These are phyloP conservation scores for Stemphylium lycopersici DNA, from an alignment of 2,329 filamentous ascomycete genomes.

Conservation along the genomic window DNA sequence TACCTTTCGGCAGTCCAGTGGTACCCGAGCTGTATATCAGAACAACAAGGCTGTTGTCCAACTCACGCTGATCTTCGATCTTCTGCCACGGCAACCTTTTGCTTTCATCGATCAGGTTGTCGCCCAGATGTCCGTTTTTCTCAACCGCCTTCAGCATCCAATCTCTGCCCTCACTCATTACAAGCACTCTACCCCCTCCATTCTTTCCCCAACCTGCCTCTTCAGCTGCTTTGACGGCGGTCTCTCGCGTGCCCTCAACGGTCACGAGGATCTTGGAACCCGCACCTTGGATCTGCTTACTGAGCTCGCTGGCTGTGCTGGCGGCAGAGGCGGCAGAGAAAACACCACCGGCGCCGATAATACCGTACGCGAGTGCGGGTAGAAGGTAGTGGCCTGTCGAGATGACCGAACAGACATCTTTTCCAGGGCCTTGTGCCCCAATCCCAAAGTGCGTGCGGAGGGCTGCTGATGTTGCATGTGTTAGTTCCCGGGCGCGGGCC, in stretches of 20 bases:
- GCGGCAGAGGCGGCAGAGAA: constrained; percentile 62
- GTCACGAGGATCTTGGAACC: constrained; percentile 53
- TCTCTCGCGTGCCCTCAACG: constrained; percentile 57
- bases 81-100: constrained; percentile 59
- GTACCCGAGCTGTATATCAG: constrained; percentile 58
- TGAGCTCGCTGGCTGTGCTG: constrained; percentile 59
- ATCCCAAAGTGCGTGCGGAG: constrained; percentile 62
- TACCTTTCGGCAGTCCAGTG: constrained; percentile 55
- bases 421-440: constrained; percentile 55
- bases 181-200: constrained; percentile 54
- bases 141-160: constrained; percentile 45
- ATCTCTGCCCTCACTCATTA: constrained; percentile 54
- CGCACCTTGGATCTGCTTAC: constrained; percentile 54
- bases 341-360: constrained; percentile 65
- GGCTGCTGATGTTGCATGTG: constrained; percentile 61
- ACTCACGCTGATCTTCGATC: constrained; percentile 57
- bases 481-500: constrained; percentile 55
- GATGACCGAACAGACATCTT: constrained; percentile 61
- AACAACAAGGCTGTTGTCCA: constrained; percentile 55
- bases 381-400: constrained; percentile 64
- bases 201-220: constrained; percentile 49
- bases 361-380: constrained; percentile 60
- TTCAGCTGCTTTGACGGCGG: constrained; percentile 58
- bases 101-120: constrained; percentile 42
- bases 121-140: constrained; percentile 29